phyloP scores from a whole-genome alignment of 192 early-diverging fungal species.

The Coemansia sp. region DNA sequence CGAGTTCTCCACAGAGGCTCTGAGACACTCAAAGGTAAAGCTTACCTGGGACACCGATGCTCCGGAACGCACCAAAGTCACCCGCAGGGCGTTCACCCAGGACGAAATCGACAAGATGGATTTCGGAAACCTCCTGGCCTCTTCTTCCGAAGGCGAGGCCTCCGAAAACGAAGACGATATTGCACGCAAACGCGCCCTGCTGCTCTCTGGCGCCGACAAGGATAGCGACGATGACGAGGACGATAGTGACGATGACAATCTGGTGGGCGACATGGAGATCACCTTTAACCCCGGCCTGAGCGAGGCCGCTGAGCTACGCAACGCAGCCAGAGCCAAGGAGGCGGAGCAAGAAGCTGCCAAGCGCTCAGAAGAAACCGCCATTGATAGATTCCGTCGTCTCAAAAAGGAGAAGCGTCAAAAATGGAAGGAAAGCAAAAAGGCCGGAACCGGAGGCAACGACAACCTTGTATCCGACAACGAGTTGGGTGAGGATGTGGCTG shows the following conservation, averaged over 20 bases:
- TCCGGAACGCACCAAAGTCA: constrained; percentile 73
- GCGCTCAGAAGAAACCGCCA: constrained; percentile 69
- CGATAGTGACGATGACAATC: constrained; percentile 40
- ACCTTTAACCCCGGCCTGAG: constrained; percentile 91
- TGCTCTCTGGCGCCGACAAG: constrained; percentile 19
- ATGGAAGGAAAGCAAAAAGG: constrained; percentile 52
- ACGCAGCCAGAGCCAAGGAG: constrained; percentile 57
- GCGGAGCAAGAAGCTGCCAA: constrained; percentile 30
- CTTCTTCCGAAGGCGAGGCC: constrained; percentile 60
- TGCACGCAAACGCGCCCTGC: constrained; percentile 40
- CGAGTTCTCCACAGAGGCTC: constrained; percentile 72
- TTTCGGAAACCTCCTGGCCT: constrained; percentile 85
- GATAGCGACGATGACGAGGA: constrained; percentile 26
- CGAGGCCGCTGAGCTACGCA: constrained; percentile 54
- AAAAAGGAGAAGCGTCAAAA: constrained; percentile 74
- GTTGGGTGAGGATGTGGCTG: constrained; percentile 46
- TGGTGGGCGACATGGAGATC: constrained; percentile 84
- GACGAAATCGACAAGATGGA: constrained; percentile 90
- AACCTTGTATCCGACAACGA: constrained; percentile 58
- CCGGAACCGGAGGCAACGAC: constrained; percentile 41
- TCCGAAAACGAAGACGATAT: constrained; percentile 54
- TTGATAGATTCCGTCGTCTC: constrained; percentile 78
- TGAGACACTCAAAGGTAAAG: constrained; percentile 91
- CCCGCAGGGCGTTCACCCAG: constrained; percentile 78
- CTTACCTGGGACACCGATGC: constrained; percentile 97